Base-by-base conservation (phyloP, 2,329 filamentous ascomycete genomes). In the Amauroascus niger region DNA sequence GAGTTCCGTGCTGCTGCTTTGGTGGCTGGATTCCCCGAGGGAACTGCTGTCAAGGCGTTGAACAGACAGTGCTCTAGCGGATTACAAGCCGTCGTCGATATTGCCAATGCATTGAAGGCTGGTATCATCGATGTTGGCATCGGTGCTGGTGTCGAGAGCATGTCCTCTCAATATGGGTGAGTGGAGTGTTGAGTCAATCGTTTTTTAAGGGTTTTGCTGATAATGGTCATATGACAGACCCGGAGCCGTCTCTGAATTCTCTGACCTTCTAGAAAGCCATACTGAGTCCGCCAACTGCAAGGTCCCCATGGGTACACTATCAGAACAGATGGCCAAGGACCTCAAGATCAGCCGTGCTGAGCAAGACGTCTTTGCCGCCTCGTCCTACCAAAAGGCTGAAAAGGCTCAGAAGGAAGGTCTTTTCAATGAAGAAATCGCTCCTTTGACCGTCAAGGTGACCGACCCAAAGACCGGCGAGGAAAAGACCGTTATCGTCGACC, bases 41-140 rank as follows among this genome's bases (percentile, higher is more conserved):
- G 81, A 16, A 81, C 89, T 4, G 86, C 89, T n/a, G 86, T 95
- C 55, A 88, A 87, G 74, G 83, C 83, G 55, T 74, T 96, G 69
- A 98, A 97, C 79, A 79, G 93, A 65, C 91, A 97, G 75, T 98
- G 93, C 76, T 94, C 87, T 13, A 90, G 85, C 37, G 91, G 93
- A 52, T 80, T 97, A 28, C 89, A 96, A 72, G 91, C 93, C 22
- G 88, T 88, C 66, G 86, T 93, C 56, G 91, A 97, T 69, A 85
- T 97, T 65, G 91, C 91, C 61, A 95, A 97, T 76, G 87, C 88
- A 62, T 94, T 98, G 74, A 82, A 81, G 66, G 69, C 82, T 4
- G 93, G 90, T 64, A 95, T 95, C 86, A 97, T 97, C 66, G 91
- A 97, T 61, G 74, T 97, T 58, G 93, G 93, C 63, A 82, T 97